Base-by-base conservation (phyloP, 352 stramenopile species). In the Globisporangium perplexum region DNA sequence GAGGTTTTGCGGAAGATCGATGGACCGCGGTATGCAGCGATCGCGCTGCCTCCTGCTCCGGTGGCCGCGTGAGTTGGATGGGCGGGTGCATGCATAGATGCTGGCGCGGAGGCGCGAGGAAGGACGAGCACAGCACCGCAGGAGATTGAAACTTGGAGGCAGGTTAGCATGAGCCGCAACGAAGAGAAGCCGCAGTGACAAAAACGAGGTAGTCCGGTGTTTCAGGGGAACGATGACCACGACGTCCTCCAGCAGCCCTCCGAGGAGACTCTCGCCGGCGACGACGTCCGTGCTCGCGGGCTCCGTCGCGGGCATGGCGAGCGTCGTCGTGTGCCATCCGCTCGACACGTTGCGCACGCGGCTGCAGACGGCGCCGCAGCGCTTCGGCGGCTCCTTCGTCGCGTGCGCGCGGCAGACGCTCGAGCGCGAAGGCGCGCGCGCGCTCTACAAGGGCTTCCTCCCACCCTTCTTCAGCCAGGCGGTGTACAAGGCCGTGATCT, bases 401-500 rank as follows among this genome's bases (percentile, higher is more conserved):
- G 59, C 86, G 58, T 89, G 79, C 69, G 74, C 71, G 7, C 28
- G 62, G 26, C 70, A 83, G 62, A 95, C 83, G 17, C 41, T 93
- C 12, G 59, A 66, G 39, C 67, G 68, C 31, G 84, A 95, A 65
- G 76, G 78, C 7, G 53, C 83, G 41, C 65, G 59, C 23, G 84
- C 74, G 44, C 63, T 95, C 43, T 95, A 93, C 69, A 92, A 91
- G 52, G 84, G 84, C 35, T 90, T 95, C 42, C 66, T 90, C 47
- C 78, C 80, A n/a, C 84, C 84, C 4, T 92, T 95, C 63, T 89
- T 89, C 61, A 90, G 80, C 47, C 84, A 95, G 59, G 84, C 78
- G 1, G 69, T 95, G 47, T 95, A 95, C 78, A 95, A 95, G 62
- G 83, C 84, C 35, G 80, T 95, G 49, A 95, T 95, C 60, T 95